phyloP scores from a whole-genome alignment of 2,329 filamentous ascomycete genomes.

The Pseudogymnoascus sp. region DNA sequence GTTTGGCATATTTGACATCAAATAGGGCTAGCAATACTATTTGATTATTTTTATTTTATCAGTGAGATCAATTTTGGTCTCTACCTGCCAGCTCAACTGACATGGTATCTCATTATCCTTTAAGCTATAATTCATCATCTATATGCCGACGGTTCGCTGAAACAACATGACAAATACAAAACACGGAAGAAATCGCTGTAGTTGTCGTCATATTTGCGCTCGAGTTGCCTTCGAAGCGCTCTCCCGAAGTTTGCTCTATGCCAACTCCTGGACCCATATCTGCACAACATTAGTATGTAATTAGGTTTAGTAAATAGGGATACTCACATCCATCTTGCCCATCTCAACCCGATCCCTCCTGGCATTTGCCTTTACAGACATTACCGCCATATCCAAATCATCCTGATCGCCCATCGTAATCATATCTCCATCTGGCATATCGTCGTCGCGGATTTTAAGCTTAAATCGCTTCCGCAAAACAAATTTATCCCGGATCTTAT shows the following conservation, averaged over 20 bases:
- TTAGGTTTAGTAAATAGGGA: neutral
- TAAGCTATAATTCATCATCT: slow-evolving; percentile 6
- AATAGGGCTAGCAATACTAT: neutral
- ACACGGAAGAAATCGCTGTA: neutral
- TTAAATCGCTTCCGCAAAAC: slow-evolving; percentile 69
- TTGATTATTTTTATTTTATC: neutral
- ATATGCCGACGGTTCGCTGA: slow-evolving; percentile 2
- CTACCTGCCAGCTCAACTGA: slow-evolving; percentile 1
- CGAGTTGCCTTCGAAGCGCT: neutral
- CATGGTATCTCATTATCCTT: neutral
- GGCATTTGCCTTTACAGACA: slow-evolving; percentile 57
- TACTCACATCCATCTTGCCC: slow-evolving; percentile 88
- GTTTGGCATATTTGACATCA: neutral
- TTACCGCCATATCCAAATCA: slow-evolving; percentile 82
- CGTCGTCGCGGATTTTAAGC: slow-evolving; percentile 81
- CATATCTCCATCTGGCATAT: slow-evolving; percentile 70
- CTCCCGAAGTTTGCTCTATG: neutral
- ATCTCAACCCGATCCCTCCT: slow-evolving; percentile 69
- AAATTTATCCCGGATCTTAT: slow-evolving; percentile 81
- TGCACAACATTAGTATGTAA: neutral
- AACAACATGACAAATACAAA: slow-evolving; percentile 8
- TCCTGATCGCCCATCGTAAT: slow-evolving; percentile 97
- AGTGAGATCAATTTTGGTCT: neutral
- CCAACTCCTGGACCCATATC: slow-evolving; percentile 3
- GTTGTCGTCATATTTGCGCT: neutral